Evolutionary conservation across 495 filamentous ascomycete genomes (phyloP).

Genomic region (Monascus purpureus): DNA sequence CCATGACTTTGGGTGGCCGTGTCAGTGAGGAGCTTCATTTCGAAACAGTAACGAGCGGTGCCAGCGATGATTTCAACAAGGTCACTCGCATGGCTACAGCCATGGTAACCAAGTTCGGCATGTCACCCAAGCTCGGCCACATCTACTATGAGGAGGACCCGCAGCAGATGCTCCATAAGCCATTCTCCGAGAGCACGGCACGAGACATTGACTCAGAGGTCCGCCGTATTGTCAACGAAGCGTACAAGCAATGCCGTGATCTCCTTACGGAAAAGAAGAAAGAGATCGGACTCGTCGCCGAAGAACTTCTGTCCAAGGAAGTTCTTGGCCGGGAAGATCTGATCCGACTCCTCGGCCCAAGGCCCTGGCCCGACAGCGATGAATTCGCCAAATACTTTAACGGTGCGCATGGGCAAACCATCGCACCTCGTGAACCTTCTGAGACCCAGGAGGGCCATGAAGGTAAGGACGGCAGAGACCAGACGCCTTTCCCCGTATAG

Average conservation of each 20-base stretch:
- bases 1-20: slow-evolving; percentile 92
- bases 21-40: slow-evolving; percentile 95
- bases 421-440: slow-evolving; percentile 45
- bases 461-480: slow-evolving; percentile 30
- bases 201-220: slow-evolving; percentile 85
- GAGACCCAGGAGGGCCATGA: slow-evolving; percentile 12
- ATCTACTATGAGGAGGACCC: slow-evolving; percentile 79
- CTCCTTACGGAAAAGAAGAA: slow-evolving; percentile 74
- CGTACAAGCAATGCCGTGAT: slow-evolving; percentile 78
- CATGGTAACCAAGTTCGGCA: slow-evolving; percentile 98
- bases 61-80: slow-evolving; percentile 96
- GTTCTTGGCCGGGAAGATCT: slow-evolving; percentile 82
- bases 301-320: slow-evolving; percentile 87
- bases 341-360: slow-evolving; percentile 68
- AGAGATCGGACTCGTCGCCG: slow-evolving; percentile 77
- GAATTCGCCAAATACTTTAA: slow-evolving; percentile 93
- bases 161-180: slow-evolving; percentile 71
- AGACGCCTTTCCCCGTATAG: slow-evolving; percentile 29
- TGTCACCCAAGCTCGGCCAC: slow-evolving; percentile 85
- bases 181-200: slow-evolving; percentile 88
- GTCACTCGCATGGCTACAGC: slow-evolving; percentile 87
- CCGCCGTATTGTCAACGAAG: slow-evolving; percentile 74
- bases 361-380: slow-evolving; percentile 67
- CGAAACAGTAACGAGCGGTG: slow-evolving; percentile 85
- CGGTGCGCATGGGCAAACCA: slow-evolving; percentile 26